Evolutionary conservation across 2,329 filamentous ascomycete species (phyloP).

Genomic region (Colletotrichum limetticola): DNA sequence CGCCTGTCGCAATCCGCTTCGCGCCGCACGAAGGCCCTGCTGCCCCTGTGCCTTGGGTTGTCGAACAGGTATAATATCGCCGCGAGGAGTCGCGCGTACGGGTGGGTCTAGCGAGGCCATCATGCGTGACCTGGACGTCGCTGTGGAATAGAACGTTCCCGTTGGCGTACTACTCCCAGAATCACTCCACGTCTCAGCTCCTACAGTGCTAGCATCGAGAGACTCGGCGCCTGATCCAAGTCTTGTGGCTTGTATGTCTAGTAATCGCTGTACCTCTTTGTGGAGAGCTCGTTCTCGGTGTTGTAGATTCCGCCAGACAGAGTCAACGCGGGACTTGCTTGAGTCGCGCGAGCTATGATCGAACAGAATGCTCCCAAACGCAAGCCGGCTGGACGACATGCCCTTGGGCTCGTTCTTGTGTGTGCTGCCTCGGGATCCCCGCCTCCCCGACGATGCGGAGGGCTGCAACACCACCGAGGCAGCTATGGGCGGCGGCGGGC

Average conservation of each 20-base stretch:
- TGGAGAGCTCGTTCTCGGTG: conserved; percentile 58
- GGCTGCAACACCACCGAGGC: conserved; percentile 50
- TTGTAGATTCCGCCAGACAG: conserved; percentile 58
- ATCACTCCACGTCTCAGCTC: conserved; percentile 49
- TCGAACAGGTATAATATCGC: conserved; percentile 68
- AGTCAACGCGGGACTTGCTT: conserved; percentile 46
- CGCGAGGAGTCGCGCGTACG: conserved; percentile 50
- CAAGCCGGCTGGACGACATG: conserved; percentile 22
- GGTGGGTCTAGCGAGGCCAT: conserved; percentile 54
- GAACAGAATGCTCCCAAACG: conserved; percentile 52
- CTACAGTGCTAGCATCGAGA: conserved; percentile 32
- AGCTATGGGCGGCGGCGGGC: conserved; percentile 63
- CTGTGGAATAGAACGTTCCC: conserved; percentile 51
- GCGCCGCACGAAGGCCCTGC: conserved; percentile 68
- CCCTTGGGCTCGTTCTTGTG: neutral
- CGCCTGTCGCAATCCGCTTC: conserved; percentile 71
- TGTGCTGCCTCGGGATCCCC: neutral
- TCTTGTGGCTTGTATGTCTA: conserved; percentile 61
- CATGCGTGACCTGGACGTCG: conserved; percentile 52
- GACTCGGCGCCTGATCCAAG: conserved; percentile 49
- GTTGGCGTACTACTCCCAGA: conserved; percentile 55
- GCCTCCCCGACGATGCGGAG: neutral
- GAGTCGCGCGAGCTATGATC: conserved; percentile 43
- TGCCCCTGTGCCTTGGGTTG: conserved; percentile 63
- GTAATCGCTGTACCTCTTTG: conserved; percentile 57